Evolutionary conservation across 1,284 basidiomycete species (phyloP).

Genomic region (Leccinum pallidistipes): DNA sequence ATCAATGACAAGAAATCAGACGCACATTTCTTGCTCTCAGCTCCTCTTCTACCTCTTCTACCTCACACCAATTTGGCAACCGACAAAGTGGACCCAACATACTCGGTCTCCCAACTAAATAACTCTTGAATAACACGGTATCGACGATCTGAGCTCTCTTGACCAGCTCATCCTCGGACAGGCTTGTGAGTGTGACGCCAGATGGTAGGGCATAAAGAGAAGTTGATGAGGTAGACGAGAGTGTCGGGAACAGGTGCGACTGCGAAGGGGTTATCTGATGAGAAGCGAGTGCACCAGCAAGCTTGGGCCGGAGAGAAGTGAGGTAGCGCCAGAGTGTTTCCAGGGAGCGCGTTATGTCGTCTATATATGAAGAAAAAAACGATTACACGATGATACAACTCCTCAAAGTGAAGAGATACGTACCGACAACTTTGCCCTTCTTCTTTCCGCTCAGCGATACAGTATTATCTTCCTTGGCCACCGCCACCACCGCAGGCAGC

Average conservation of each 20-base stretch:
- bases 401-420: slow-evolving; percentile 7
- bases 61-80: slow-evolving; percentile 96
- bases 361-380: slow-evolving; percentile 34
- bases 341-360: slow-evolving; percentile 61
- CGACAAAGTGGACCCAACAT: slow-evolving; percentile 89
- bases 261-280: slow-evolving; percentile 72
- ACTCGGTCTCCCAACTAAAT: slow-evolving; percentile 80
- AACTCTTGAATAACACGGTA: slow-evolving; percentile 94
- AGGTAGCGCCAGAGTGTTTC: slow-evolving; percentile 74
- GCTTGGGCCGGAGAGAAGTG: slow-evolving; percentile 83
- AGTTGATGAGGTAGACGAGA: slow-evolving; percentile 67
- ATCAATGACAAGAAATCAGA: neutral
- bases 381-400: slow-evolving; percentile 3
- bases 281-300: slow-evolving; percentile 70
- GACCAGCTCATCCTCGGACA: slow-evolving; percentile 80
- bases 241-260: slow-evolving; percentile 58
- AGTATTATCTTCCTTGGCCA: slow-evolving; percentile 58
- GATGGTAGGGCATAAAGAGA: slow-evolving; percentile 73
- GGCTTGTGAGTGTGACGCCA: slow-evolving; percentile 62
- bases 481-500: slow-evolving; percentile 35
- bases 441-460: slow-evolving; percentile 50
- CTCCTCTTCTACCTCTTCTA: slow-evolving; percentile 91
- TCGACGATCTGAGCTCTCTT: slow-evolving; percentile 93
- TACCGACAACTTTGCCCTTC: slow-evolving; percentile 37
- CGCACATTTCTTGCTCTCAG: slow-evolving; percentile 77